Evolutionary conservation across 163 green algal genomes (phyloP).

Genomic region (Smithsoniella earleae): DNA sequence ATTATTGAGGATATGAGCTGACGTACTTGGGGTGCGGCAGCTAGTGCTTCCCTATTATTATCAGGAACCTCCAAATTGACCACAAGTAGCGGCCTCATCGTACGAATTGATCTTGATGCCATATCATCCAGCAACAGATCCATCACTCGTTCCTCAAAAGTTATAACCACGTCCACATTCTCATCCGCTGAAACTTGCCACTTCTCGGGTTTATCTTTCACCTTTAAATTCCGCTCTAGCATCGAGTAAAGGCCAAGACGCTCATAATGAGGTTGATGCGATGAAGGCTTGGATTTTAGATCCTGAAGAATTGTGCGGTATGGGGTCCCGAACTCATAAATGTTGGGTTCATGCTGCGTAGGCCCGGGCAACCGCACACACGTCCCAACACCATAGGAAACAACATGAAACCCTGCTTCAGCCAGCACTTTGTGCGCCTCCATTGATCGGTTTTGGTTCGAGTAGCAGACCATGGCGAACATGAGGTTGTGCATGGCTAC

Average conservation of each 20-base stretch:
- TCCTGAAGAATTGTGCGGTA: conserved; percentile 77
- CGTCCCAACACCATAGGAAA: conserved; percentile 64
- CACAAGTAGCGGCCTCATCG: conserved; percentile 54
- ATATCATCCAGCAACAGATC: conserved; percentile 62
- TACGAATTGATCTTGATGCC: conserved; percentile 40
- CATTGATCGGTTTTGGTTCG: conserved; percentile 84
- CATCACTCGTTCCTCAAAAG: conserved; percentile 88
- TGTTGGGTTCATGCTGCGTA: conserved; percentile 65
- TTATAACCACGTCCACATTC: conserved; percentile 75
- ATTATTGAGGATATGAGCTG: neutral
- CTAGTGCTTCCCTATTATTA: conserved; percentile 15
- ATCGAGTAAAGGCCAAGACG: conserved; percentile 67
- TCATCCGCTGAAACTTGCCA: conserved; percentile 59
- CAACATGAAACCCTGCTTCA: conserved; percentile 56
- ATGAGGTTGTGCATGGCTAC: conserved; percentile 34
- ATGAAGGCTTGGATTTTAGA: conserved; percentile 49
- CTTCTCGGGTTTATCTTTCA: conserved; percentile 76
- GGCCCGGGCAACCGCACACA: conserved; percentile 81
- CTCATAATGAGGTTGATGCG: conserved; percentile 12
- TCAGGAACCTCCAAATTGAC: conserved; percentile 50
- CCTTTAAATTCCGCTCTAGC: conserved; percentile 70
- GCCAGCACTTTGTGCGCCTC: conserved; percentile 71
- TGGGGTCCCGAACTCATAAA: conserved; percentile 80
- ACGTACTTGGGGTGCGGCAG: conserved; percentile 15
- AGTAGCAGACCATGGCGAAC: conserved; percentile 84